A percentile compares a stretch with the other conserved stretches of the same genome.
Evolutionary conservation across 148 eudicot species (phyloP).

Genomic region (Rhododendron vialii): DNA sequence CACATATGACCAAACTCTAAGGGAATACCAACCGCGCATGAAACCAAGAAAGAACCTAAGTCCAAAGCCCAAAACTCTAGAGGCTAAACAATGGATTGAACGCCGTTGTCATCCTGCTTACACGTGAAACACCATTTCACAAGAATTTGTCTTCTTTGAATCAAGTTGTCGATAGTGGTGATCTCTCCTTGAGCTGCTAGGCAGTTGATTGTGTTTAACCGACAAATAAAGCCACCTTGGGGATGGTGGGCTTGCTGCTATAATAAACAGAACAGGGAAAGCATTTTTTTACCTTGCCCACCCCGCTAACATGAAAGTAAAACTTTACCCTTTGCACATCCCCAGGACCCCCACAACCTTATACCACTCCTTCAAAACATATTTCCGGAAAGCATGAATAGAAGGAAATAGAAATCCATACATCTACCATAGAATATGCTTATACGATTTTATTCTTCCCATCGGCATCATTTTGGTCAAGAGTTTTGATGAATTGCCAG

Average conservation of each 20-base stretch:
- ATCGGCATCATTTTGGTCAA: background rate
- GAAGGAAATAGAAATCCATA: slow-evolving; percentile 2
- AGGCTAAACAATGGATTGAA: background rate
- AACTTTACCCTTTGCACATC: background rate
- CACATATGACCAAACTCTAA: background rate
- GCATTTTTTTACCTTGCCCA: background rate
- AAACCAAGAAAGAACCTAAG: background rate
- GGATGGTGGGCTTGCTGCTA: background rate
- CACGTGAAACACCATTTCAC: background rate
- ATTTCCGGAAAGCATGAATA: background rate
- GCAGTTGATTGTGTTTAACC: background rate
- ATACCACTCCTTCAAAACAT: background rate
- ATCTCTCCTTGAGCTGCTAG: background rate
- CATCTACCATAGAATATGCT: background rate
- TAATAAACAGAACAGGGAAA: background rate
- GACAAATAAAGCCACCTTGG: background rate
- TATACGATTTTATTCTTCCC: background rate
- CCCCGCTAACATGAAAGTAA: background rate
- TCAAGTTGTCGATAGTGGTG: background rate
- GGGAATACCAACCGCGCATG: background rate
- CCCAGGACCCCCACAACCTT: background rate
- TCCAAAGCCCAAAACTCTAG: background rate
- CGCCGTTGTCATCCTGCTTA: background rate
- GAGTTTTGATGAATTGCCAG: background rate
- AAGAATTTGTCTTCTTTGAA: background rate